A percentile compares a stretch with the other conserved stretches of the same genome.
Conservation (phyloP, 2,329 filamentous ascomycete species). For the Clarireedia monteithiana region DNA sequence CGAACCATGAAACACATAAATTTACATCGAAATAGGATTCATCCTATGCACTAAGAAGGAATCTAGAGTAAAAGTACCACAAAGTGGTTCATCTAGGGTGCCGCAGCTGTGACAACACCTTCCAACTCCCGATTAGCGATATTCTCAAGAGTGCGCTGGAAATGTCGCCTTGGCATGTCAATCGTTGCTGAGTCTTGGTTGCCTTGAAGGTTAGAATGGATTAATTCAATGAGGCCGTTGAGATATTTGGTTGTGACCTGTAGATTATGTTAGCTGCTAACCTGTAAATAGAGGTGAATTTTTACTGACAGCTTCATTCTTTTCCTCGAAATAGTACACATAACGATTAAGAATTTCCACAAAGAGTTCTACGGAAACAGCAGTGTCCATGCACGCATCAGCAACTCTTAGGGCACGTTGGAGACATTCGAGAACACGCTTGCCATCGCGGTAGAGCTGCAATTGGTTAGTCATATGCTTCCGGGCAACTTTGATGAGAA, state of each 20-base stretch:
- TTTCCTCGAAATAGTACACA: conserved; percentile 98
- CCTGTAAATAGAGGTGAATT: conserved; percentile 6
- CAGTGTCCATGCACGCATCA: conserved; percentile 98
- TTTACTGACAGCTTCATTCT: conserved; percentile 76
- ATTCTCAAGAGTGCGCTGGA: conserved; percentile 89
- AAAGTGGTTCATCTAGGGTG: conserved; percentile 1
- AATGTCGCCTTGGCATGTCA: conserved; percentile 87
- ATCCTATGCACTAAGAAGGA: background rate
- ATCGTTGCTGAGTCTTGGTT: conserved; percentile 75
- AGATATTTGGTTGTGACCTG: conserved; percentile 91
- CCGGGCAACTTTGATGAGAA: conserved; percentile 2
- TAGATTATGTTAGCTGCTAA: conserved; percentile 11
- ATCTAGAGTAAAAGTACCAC: background rate
- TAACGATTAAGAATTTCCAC: conserved; percentile 98
- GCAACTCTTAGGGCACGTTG: conserved; percentile 92
- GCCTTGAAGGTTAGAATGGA: conserved; percentile 88
- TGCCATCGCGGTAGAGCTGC: conserved; percentile 92
- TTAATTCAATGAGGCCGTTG: conserved; percentile 95
- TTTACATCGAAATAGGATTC: conserved; percentile 9
- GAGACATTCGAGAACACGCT: conserved; percentile 91
- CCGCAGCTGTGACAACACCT: conserved; percentile 55
- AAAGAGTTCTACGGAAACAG: conserved; percentile 93
- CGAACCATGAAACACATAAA: conserved; percentile 4
- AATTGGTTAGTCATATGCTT: conserved; percentile 17
- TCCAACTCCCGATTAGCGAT: conserved; percentile 89